phyloP scores from a whole-genome alignment of 129 eudicot species.

The Dittrichia graveolens region DNA sequence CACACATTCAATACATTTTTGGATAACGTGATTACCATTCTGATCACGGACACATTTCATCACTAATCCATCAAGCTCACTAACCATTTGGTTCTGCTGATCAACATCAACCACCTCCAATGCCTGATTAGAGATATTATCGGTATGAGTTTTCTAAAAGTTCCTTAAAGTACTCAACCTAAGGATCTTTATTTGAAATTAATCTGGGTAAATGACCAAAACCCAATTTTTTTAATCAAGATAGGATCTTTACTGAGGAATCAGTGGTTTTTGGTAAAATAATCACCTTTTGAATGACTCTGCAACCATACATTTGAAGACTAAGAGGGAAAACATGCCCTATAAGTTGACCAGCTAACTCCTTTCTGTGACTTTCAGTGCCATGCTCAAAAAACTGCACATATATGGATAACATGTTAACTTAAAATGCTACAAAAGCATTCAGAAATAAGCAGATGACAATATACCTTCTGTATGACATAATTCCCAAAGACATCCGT shows the following conservation, averaged over 20 bases:
- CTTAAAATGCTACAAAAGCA: conserved; percentile 1
- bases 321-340: conserved; percentile 91
- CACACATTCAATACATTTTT: conserved; percentile 74
- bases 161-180: neutral
- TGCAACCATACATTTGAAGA: conserved; percentile 94
- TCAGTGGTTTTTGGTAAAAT: neutral
- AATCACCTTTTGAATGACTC: conserved; percentile 86
- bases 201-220: neutral
- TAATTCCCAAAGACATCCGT: conserved; percentile 95
- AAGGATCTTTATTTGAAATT: neutral
- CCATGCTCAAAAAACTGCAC: conserved; percentile 95
- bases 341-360: conserved; percentile 63
- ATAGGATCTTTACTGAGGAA: conserved; percentile 14
- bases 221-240: neutral
- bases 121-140: conserved; percentile 43
- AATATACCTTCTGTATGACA: conserved; percentile 82
- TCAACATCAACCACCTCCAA: conserved; percentile 68
- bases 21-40: conserved; percentile 93
- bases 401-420: conserved; percentile 8
- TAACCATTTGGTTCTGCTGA: conserved; percentile 43
- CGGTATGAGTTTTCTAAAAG: neutral
- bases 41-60: conserved; percentile 92
- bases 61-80: conserved; percentile 81
- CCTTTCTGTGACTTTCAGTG: conserved; percentile 71
- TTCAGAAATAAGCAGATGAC: conserved; percentile 10